Base-by-base conservation (phyloP, 1,284 basidiomycete genomes). In the Crepidotus sp. region DNA sequence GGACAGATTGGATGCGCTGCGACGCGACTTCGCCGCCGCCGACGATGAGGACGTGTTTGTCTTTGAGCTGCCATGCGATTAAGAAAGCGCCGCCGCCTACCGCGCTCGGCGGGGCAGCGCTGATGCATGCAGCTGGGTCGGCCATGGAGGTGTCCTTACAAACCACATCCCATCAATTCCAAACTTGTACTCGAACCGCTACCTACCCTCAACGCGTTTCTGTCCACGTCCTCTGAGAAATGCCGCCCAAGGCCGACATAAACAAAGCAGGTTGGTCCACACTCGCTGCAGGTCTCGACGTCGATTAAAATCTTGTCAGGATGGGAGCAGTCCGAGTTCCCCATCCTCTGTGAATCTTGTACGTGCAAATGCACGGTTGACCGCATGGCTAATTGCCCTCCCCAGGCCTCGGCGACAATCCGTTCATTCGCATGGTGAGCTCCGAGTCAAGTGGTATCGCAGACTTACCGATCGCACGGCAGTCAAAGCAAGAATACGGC, bases 401-500 rank as follows among this genome's bases (percentile, higher is more conserved):
- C 34, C 11, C 57, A 89, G 90, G 89, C 65, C 70, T 94, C 25
- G 90, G 90, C 32, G 74, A 78, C 55, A 93, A 94, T 63, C 84
- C 90, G 0, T 93, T 91, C 64, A 76, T 92, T 46, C 77, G 88
- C 53, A 94, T 93, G 91, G 90, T 90, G 54, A 50, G 73, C 3
- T 1, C 40, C 15, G 11, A 22, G 39, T 14, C 15, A 31, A 14
- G 14, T 31, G n/a, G 30, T 15, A 6, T 11, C 6, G 4, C 14
- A 15, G 30, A 31, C 29, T 30, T 15, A 31, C 3, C 14, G n/a
- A 24, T 22, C 19, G 13, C 19, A 26, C 26, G 27, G 21, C 46
- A 87, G 95, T 91, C 89, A 11, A 97, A 98, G 65, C 95, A 98
- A 74, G 84, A 93, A 59, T 93, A 88, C 54, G 96, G 93, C 8